Percentiles rank a stretch among this genome's conserved stretches.
Conservation (phyloP, 202 grass and related monocot species). For the Zizania palustris region DNA sequence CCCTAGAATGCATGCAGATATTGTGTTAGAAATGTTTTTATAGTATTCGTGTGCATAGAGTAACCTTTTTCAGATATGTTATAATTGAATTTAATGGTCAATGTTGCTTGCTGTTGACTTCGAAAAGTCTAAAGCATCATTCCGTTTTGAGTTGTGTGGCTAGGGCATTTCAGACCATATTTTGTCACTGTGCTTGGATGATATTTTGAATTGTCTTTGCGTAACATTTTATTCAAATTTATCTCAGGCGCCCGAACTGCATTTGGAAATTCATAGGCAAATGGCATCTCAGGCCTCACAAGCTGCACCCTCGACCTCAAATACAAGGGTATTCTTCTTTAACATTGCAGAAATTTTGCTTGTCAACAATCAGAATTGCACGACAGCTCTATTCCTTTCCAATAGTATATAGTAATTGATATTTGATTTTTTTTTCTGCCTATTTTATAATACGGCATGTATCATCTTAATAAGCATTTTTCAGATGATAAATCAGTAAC, state of each 20-base stretch:
- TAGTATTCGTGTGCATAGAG: neutral
- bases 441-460: neutral
- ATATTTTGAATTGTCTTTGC: constrained; percentile 13
- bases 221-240: constrained; percentile 23
- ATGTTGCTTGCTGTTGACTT: too few relatives aligned
- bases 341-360: neutral
- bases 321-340: constrained; percentile 60
- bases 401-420: neutral
- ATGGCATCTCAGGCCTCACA: constrained; percentile 69
- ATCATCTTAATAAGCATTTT: neutral
- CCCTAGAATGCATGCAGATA: neutral
- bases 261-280: constrained; percentile 86
- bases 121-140: too few relatives aligned
- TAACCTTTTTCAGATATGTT: too few relatives aligned
- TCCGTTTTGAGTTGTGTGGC: too few relatives aligned
- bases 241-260: constrained; percentile 88
- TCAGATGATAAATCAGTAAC: neutral
- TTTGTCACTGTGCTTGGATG: constrained; percentile 1
- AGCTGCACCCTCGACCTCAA: constrained; percentile 56
- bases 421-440: neutral
- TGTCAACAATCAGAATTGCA: constrained; percentile 9
- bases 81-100: too few relatives aligned
- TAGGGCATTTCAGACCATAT: neutral
- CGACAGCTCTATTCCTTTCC: neutral
- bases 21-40: neutral